Evolutionary conservation across 129 eudicot species (phyloP).

Genomic region (Rutidosis leptorrhynchoides): DNA sequence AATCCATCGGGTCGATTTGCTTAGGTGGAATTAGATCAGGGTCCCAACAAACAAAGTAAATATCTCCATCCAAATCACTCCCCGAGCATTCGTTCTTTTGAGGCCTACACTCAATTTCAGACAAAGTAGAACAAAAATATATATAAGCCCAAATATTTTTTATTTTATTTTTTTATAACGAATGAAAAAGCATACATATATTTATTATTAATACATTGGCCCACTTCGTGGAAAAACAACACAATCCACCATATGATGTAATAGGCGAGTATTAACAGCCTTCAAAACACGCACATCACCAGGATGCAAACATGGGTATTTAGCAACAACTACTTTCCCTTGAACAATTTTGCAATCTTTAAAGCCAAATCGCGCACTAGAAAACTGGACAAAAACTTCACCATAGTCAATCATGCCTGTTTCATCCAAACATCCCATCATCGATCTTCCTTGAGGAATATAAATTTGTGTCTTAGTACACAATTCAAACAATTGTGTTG

Average conservation of each 20-base stretch:
- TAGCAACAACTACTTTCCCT: conserved; percentile 67
- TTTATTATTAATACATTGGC: conserved; percentile 29
- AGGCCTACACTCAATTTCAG: conserved; percentile 44
- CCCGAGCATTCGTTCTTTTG: conserved; percentile 96
- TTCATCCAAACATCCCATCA: conserved; percentile 95
- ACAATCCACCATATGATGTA: conserved; percentile 81
- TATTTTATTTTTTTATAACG: not conserved
- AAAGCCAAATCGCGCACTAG: conserved; percentile 39
- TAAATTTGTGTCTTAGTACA: conserved; percentile 58
- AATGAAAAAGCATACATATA: not conserved
- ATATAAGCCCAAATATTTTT: conserved; percentile 1
- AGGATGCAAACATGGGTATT: conserved; percentile 82
- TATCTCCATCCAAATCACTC: too few relatives aligned
- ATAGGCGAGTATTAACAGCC: conserved; percentile 61
- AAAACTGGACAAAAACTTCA: conserved; percentile 72
- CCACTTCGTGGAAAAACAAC: conserved; percentile 80
- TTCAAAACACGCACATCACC: too few relatives aligned
- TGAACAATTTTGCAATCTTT: conserved; percentile 17
- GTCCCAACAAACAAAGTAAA: conserved; percentile 86
- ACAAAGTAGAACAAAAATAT: not conserved
- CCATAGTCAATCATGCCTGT: conserved; percentile 69
- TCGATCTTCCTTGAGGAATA: conserved; percentile 57
- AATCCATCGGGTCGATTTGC: conserved; percentile 61
- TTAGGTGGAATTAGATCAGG: conserved; percentile 60
- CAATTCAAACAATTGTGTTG: conserved; percentile 58